Evolutionary conservation across 148 eudicot species (phyloP).

Genomic region (Fallopia convolvulus): DNA sequence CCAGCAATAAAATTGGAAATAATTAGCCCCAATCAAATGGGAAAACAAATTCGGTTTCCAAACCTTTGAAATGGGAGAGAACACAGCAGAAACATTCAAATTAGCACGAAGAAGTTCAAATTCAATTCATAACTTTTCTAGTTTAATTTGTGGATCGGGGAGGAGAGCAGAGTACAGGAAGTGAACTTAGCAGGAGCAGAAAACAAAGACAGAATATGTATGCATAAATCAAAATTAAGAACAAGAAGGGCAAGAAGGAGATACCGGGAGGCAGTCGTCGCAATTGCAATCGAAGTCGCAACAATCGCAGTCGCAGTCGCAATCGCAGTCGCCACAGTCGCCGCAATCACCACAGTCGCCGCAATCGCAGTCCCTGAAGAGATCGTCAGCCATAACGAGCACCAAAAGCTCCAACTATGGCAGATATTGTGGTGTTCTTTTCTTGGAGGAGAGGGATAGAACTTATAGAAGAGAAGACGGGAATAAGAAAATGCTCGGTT

Average conservation of each 20-base stretch:
- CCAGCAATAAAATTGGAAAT: not conserved
- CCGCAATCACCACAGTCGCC: not conserved
- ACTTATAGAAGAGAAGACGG: no score
- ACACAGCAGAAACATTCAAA: not conserved
- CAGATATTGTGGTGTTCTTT: not conserved
- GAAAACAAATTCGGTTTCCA: not conserved
- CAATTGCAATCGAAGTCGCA: conserved; percentile 5
- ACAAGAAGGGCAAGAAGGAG: not conserved
- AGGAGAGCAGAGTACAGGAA: not conserved
- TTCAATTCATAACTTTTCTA: not conserved
- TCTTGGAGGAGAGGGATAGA: not conserved
- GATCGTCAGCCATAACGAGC: not conserved
- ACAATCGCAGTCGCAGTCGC: not conserved
- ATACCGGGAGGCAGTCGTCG: not conserved
- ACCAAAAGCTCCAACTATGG: not conserved
- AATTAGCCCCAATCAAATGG: not conserved
- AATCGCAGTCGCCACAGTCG: not conserved
- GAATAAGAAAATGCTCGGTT: no score
- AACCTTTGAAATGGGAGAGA: not conserved
- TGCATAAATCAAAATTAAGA: not conserved
- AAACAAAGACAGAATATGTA: not conserved
- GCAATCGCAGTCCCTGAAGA: conserved; percentile 3
- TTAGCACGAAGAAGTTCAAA: not conserved
- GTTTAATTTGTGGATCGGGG: not conserved
- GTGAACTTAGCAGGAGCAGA: not conserved